Base-by-base conservation (phyloP, 805 yeast genomes). In the Candida broadrunensis region DNA sequence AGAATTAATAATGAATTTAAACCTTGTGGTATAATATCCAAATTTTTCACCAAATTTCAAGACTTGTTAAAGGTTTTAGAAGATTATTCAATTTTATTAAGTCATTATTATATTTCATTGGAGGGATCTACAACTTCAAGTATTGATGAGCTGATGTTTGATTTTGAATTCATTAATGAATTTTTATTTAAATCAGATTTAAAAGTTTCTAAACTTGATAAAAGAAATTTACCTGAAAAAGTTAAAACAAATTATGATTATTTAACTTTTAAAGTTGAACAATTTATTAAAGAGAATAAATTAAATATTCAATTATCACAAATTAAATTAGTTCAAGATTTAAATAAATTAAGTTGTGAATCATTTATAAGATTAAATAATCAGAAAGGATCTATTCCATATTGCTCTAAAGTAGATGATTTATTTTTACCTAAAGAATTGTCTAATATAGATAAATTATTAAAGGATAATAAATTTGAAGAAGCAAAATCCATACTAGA, bases 1-100 rank as follows among this genome's bases (percentile, higher is more conserved):
- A 80, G 85, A 40, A 73, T 79, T 33, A 91, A 91, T 59, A 85
- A 88, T 60, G 97, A 88, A 46, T 75, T 73, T 48, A 63, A 64
- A 20, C 64, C 61, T 2, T 88, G 96, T 59, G 78, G 81, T 23
- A 63, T 55, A 14, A 52, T 74, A 23, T 75, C 86, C 9, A 77
- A 82, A 49, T 58, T 80, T n/a, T 65, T 65, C 41, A 67, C 77
- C 23, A 76, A 73, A 43, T 62, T 80, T 44, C 61, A 55, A 29
- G 66, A 57, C 41, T 63, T 71, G 31, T 60, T 65, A 43, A 63
- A 47, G 51, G 63, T 51, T 32, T 50, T 76, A 20, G 70, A 76
- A 27, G 63, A 73, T 12, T 72, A 77, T 39, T 75, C 81, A 1
- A 52, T 63, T n/a, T 46, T 52, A 13, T 42, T 48, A 14, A 56